Percentiles rank a stretch among this genome's conserved stretches.
Conservation (phyloP, 2,329 filamentous ascomycete species). For the Knoxdaviesia capensis region DNA sequence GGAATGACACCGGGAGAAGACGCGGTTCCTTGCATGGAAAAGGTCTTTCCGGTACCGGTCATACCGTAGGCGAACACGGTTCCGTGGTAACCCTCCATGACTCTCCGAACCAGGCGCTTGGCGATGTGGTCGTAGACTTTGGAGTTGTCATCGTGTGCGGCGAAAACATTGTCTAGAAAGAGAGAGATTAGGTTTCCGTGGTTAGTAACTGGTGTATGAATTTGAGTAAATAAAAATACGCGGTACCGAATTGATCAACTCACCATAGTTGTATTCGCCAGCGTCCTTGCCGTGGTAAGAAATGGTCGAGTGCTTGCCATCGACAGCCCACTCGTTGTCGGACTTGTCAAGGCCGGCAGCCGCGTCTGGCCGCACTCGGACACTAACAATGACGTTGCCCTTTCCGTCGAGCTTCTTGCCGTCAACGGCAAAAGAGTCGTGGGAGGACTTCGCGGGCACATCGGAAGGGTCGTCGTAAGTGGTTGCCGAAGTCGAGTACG, state of each 20-base stretch:
- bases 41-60: conserved; percentile 99
- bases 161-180: conserved; percentile 76
- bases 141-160: conserved; percentile 80
- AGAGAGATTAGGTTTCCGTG: not conserved
- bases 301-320: conserved; percentile 63
- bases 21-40: conserved; percentile 97
- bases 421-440: conserved; percentile 11
- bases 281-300: conserved; percentile 75
- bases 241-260: conserved; percentile 10
- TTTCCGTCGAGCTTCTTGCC: conserved; percentile 50
- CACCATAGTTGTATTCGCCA: conserved; percentile 84
- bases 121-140: conserved; percentile 88
- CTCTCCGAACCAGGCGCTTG: conserved; percentile 80
- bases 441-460: conserved; percentile 14
- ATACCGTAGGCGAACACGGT: conserved; percentile 98
- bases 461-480: conserved; percentile 68
- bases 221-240: not conserved
- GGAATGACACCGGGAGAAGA: conserved; percentile 93
- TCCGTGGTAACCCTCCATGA: conserved; percentile 98
- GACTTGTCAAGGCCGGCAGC: conserved; percentile 37
- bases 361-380: conserved; percentile 74
- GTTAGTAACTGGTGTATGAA: not conserved
- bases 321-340: conserved; percentile 82
- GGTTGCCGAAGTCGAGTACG: conserved; percentile 76
- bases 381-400: conserved; percentile 90